These are phyloP conservation scores for Paramecium caudatum DNA, from an alignment of 73 alveolate genomes.

Conservation along the genomic window DNA sequence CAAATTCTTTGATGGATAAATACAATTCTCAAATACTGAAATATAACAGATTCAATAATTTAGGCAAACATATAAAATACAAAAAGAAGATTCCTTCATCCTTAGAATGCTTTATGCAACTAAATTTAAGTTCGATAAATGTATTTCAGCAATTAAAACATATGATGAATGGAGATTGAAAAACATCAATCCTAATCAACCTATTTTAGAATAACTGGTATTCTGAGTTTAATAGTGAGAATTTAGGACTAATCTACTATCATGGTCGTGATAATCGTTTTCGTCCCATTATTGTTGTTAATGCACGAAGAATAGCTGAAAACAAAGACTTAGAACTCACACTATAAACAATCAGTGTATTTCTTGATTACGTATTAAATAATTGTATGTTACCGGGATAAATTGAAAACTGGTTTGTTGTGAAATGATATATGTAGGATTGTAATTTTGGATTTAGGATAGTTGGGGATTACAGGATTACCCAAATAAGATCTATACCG, in stretches of 20 bases:
- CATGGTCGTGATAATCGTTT: slow-evolving; percentile 79
- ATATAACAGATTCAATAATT: not conserved
- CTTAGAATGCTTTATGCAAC: slow-evolving; percentile 54
- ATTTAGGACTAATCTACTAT: slow-evolving; percentile 74
- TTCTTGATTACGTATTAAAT: slow-evolving; percentile 56
- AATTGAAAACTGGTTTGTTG: slow-evolving; percentile 10
- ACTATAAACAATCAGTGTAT: slow-evolving; percentile 43
- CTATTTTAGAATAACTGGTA: not conserved
- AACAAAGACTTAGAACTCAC: slow-evolving; percentile 11
- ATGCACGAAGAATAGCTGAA: slow-evolving; percentile 67
- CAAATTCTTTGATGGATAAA: slow-evolving; percentile 54
- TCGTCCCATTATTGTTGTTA: slow-evolving; percentile 75
- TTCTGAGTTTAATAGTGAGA: not conserved
- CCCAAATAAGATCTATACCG: slow-evolving; percentile 66
- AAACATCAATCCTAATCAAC: not conserved
- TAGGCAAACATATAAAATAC: not conserved
- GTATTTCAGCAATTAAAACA: not conserved
- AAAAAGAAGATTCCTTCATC: slow-evolving; percentile 10
- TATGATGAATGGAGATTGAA: slow-evolving; percentile 14
- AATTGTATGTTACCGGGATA: slow-evolving; percentile 75
- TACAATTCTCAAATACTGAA: not conserved
- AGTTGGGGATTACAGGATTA: slow-evolving; percentile 51
- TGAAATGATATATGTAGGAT: slow-evolving; percentile 70
- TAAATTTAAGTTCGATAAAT: slow-evolving; percentile 24
- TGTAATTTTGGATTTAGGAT: slow-evolving; percentile 74